Percentiles rank a stretch among this genome's conserved stretches.
Conservation (phyloP, 2,329 filamentous ascomycete species). For the Madurella mycetomatis region DNA sequence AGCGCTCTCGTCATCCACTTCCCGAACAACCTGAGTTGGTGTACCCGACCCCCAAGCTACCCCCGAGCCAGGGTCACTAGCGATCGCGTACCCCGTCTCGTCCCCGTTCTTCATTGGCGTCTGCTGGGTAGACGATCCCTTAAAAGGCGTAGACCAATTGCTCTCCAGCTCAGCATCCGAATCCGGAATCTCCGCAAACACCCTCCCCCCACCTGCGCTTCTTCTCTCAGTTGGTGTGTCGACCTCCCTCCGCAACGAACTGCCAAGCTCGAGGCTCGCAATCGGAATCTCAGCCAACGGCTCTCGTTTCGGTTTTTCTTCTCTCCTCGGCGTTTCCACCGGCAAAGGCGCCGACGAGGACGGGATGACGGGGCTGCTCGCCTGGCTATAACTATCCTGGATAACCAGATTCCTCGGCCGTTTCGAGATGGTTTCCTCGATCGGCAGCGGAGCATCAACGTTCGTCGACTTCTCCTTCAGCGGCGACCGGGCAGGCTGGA, state of each 20-base stretch:
- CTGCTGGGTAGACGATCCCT: constrained; percentile 8
- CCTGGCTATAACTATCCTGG: constrained; percentile 43
- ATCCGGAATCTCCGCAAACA: constrained; percentile 43
- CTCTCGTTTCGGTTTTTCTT: constrained; percentile 12
- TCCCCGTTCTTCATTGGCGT: constrained; percentile 1
- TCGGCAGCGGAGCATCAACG: constrained; percentile 22
- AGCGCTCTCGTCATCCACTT: background rate
- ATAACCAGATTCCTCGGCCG: constrained; percentile 36
- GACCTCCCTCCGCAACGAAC: background rate
- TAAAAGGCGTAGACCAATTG: constrained; percentile 23
- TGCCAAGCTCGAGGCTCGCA: constrained; percentile 7
- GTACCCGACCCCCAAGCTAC: background rate
- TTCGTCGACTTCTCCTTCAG: constrained; percentile 36
- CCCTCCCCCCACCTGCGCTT: constrained; percentile 4
- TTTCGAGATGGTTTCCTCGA: constrained; percentile 24
- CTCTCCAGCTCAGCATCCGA: constrained; percentile 43
- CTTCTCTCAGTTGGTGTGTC: constrained; percentile 13
- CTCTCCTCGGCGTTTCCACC: constrained; percentile 15
- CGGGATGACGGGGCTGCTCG: constrained; percentile 16
- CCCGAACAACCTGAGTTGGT: background rate
- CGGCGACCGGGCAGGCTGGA: constrained; percentile 33
- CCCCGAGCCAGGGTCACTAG: constrained; percentile 4
- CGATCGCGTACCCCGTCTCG: background rate
- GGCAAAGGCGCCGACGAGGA: constrained; percentile 11
- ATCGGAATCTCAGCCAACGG: constrained; percentile 23